Evolutionary conservation across 164 flowering plant genomes (phyloP), one percentile per base, ranked within the genome.

Genomic region (Liquidambar formosana): DNA sequence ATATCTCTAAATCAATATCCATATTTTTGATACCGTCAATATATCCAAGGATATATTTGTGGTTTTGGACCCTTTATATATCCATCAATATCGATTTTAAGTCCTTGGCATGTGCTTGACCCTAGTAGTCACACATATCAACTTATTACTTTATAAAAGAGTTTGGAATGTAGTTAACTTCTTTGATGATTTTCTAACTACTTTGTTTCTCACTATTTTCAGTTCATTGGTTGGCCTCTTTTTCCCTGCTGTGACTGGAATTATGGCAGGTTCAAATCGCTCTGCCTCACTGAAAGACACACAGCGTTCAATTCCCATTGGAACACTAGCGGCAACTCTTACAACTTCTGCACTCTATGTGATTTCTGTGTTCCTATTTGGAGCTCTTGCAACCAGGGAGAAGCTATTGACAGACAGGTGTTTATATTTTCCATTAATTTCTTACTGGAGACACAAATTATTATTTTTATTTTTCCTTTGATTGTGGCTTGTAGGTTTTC

Each of bases 261-360:
- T 96, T 66, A 96, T 96, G 99, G 99, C 99, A 54, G 99, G 99
- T 73, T 96, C 99, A 59, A 96, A 96, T 83, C 94, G 99, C 58
- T 96, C 99, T 57, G 95, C 99, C 27, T 88, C 93, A n/a, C 77
- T 96, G 45, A 93, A 82, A 75, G 99, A 96, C 69, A 96, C 99
- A 62, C 98, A 96, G 77, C 91, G 92, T 18, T 93, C 99, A 58
- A 96, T 96, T 73, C 99, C 99, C 18, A 58, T 90, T 75, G 99
- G 99, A 67, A 96, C 99, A 61, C 68, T 96, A 67, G 89, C 98
- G 65, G 97, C 99, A 47, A 92, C 93, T 63, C 90, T 96, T 58
- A 66, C 92, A 47, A 96, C 99, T 19, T 65, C 98, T 69, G 81
- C 59, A 26, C 57, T 96, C 27, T 96, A 96, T 80, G 26, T 96